Base-by-base conservation (phyloP, 768 basidiomycete genomes). In the Daedaleopsis nitida region DNA sequence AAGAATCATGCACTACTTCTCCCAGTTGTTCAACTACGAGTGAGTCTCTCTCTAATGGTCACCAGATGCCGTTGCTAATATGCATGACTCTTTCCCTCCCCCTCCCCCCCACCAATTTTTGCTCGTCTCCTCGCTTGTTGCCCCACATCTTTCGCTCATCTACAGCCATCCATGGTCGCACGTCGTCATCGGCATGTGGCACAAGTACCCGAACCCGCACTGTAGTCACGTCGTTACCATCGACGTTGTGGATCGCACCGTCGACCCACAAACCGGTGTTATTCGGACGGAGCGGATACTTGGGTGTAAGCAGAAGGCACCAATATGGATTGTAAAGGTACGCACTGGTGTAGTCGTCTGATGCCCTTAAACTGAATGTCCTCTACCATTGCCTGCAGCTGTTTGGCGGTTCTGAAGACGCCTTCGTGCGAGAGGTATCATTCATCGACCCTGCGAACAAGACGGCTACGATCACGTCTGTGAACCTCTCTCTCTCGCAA, bases 121-220 rank as follows among this genome's bases (percentile, higher is more conserved):
- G 51, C 52, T 42, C 38, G 35, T 53, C 37, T 42, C 38, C 52
- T 21, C 38, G 17, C 37, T 19, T 16, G 47, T 24, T 42, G 6
- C 39, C 34, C 39, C 34, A 42, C 43, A 38, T 44, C 32, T 16
- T 23, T 27, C 23, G 47, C 38, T 1, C 43, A 38, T 34, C 55
- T 67, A 16, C 51, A 97, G 94, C 63, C 92, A 94, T 71, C 83
- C 93, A 44, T 96, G 94, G 89, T 82, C 87, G 62, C 92, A 94
- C 78, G 93, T 96, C 66, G 86, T 94, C 63, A 88, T 91, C 70
- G 92, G 91, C 65, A 91, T 96, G 83, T 95, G 93, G 90, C 88
- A 89, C 66, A 97, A 97, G 81, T 97, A 97, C 75, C 95, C 95
- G 54, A 96, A 96, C 73, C 89, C 94, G 55, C 91, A 91, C 69